Conservation (phyloP, 2,329 filamentous ascomycete species). For the Fusarium odoratissimum region DNA sequence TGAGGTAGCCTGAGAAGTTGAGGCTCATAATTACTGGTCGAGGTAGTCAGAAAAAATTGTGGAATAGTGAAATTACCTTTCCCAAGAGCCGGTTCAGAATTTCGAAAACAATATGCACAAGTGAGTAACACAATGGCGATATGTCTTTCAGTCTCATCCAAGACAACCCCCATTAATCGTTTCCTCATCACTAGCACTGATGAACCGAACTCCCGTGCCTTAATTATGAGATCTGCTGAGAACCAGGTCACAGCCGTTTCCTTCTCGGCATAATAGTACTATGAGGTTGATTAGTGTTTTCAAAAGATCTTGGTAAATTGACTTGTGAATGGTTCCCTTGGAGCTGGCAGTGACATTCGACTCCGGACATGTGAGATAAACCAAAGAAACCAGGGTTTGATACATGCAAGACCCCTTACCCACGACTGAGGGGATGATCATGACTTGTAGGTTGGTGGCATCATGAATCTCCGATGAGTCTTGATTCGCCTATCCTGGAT, state of each 20-base stretch:
- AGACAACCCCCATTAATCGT: slow-evolving; percentile 1
- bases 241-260: not conserved
- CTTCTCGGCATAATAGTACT: not conserved
- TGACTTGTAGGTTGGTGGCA: not conserved
- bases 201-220: not conserved
- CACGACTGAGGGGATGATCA: slow-evolving; percentile 21
- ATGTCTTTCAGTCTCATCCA: not conserved
- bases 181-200: not conserved
- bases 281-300: not conserved
- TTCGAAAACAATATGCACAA: not conserved
- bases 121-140: not conserved
- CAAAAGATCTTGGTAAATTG: not conserved
- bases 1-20: not conserved
- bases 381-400: not conserved
- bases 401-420: slow-evolving; percentile 11
- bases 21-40: slow-evolving; percentile 17
- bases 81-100: not conserved
- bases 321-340: not conserved
- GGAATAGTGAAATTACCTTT: not conserved
- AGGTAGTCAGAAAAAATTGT: not conserved
- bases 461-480: not conserved
- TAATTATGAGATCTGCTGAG: not conserved
- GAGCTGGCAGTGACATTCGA: not conserved
- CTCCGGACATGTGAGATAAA: slow-evolving; percentile 14
- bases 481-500: not conserved